A percentile compares a stretch with the other conserved stretches of the same genome.
phyloP scores from a whole-genome alignment of 1,284 basidiomycete species.

The Phellopilus nigrolimitatus region DNA sequence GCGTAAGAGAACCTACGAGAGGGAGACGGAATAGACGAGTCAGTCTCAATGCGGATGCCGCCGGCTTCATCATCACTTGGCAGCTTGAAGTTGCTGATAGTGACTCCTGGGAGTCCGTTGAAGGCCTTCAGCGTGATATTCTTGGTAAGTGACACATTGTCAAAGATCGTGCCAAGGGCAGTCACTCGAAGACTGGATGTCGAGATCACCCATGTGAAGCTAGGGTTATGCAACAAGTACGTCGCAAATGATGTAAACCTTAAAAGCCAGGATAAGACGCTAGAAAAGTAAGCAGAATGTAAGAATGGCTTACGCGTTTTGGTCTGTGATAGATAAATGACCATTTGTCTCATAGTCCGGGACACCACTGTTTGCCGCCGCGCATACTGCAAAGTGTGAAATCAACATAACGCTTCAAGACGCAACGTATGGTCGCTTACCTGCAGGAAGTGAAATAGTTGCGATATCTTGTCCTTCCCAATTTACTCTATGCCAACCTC shows the following conservation, averaged over 20 bases:
- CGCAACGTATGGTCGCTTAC: too few relatives aligned
- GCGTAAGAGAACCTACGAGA: conserved; percentile 42
- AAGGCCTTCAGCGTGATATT: conserved; percentile 67
- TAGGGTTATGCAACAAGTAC: conserved; percentile 60
- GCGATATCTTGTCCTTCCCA: conserved; percentile 72
- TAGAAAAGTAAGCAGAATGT: not conserved
- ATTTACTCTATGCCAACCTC: conserved; percentile 41
- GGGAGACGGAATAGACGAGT: conserved; percentile 62
- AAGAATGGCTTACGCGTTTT: conserved; percentile 34
- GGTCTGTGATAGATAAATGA: conserved; percentile 51
- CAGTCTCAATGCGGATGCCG: conserved; percentile 67
- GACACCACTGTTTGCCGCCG: conserved; percentile 61
- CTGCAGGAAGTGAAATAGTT: conserved; percentile 53
- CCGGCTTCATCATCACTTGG: conserved; percentile 61
- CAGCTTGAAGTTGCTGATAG: conserved; percentile 65
- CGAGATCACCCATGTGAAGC: conserved; percentile 70
- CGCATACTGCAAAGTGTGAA: conserved; percentile 49
- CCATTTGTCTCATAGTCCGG: conserved; percentile 56
- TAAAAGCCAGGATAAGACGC: not conserved
- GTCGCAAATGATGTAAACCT: conserved; percentile 68
- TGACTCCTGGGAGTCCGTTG: conserved; percentile 62
- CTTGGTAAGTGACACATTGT: conserved; percentile 61
- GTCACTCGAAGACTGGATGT: conserved; percentile 57
- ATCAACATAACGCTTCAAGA: not conserved
- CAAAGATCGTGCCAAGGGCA: conserved; percentile 68